Percentiles rank a stretch among this genome's conserved stretches.
Conservation (phyloP, 768 basidiomycete genomes). For the Lactarius sp. region DNA sequence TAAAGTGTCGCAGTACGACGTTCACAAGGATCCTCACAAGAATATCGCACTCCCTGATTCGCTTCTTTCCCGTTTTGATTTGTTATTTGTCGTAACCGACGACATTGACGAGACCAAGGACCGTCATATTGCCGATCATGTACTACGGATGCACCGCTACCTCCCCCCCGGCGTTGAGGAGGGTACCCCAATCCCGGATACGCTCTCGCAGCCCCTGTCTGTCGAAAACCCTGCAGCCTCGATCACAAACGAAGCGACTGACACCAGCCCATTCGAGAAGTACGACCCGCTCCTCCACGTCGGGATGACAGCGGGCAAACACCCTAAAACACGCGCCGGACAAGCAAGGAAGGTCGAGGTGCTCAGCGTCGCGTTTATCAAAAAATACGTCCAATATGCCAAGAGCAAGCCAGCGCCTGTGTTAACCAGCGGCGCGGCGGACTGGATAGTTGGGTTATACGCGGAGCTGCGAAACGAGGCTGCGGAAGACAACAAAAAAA, state of each 20-base stretch:
- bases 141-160: slow-evolving; percentile 95
- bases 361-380: slow-evolving; percentile 88
- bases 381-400: slow-evolving; percentile 98
- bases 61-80: slow-evolving; percentile 95
- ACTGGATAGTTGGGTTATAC: slow-evolving; percentile 90
- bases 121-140: slow-evolving; percentile 93
- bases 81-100: slow-evolving; percentile 96
- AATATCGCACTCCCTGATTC: slow-evolving; percentile 99
- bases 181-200: slow-evolving; percentile 87
- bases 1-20: slow-evolving; percentile 71
- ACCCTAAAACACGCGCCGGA: slow-evolving; percentile 42
- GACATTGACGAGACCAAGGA: slow-evolving; percentile 95
- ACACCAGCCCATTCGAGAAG: slow-evolving; percentile 89
- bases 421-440: slow-evolving; percentile 89
- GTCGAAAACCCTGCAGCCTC: slow-evolving; percentile 70
- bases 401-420: slow-evolving; percentile 83
- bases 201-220: slow-evolving; percentile 78
- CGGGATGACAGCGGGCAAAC: slow-evolving; percentile 52
- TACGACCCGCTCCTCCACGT: slow-evolving; percentile 93
- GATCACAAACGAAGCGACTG: slow-evolving; percentile 45
- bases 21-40: slow-evolving; percentile 98
- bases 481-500: slow-evolving; percentile 82
- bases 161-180: slow-evolving; percentile 95
- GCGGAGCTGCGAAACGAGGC: slow-evolving; percentile 89
- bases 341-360: slow-evolving; percentile 74